Conservation (phyloP, 2,329 filamentous ascomycete species). For the Penicillium sp. region DNA sequence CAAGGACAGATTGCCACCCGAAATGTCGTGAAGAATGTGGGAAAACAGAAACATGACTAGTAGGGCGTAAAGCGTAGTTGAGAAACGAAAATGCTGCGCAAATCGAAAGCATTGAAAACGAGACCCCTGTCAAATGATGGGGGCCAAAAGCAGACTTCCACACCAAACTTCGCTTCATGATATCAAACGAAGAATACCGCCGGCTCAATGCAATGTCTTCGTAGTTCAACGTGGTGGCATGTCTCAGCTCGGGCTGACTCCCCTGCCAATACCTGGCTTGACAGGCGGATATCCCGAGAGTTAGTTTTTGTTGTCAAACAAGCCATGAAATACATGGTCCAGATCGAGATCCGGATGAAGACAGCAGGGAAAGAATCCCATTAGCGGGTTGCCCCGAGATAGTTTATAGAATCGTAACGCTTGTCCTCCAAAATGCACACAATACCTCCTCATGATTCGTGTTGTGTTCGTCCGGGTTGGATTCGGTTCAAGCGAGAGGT, state of each 20-base stretch:
- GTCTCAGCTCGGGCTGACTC: neutral
- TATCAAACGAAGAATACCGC: slow-evolving; percentile 20
- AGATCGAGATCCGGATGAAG: slow-evolving; percentile 14
- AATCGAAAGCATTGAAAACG: neutral
- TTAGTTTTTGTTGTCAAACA: neutral
- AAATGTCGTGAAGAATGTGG: slow-evolving; percentile 22
- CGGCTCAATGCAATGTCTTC: slow-evolving; percentile 17
- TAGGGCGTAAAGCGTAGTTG: slow-evolving; percentile 8
- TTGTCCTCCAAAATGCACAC: slow-evolving; percentile 22
- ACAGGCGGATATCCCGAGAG: neutral
- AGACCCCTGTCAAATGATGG: neutral
- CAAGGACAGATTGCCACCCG: slow-evolving; percentile 25
- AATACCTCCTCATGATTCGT: slow-evolving; percentile 13
- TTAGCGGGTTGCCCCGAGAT: slow-evolving; percentile 43
- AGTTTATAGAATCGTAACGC: slow-evolving; percentile 36
- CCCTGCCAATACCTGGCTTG: neutral
- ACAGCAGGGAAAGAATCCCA: slow-evolving; percentile 27
- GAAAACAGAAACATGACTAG: slow-evolving; percentile 16
- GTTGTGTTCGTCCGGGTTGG: neutral
- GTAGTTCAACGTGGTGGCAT: neutral
- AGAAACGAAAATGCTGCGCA: slow-evolving; percentile 15
- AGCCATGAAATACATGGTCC: slow-evolving; percentile 11
- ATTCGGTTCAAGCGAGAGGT: slow-evolving; percentile 17
- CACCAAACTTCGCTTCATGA: slow-evolving; percentile 24
- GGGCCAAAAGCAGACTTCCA: slow-evolving; percentile 24